Evolutionary conservation across 108 stramenopile species (phyloP).

Genomic region (Schizochytrium sp.): DNA sequence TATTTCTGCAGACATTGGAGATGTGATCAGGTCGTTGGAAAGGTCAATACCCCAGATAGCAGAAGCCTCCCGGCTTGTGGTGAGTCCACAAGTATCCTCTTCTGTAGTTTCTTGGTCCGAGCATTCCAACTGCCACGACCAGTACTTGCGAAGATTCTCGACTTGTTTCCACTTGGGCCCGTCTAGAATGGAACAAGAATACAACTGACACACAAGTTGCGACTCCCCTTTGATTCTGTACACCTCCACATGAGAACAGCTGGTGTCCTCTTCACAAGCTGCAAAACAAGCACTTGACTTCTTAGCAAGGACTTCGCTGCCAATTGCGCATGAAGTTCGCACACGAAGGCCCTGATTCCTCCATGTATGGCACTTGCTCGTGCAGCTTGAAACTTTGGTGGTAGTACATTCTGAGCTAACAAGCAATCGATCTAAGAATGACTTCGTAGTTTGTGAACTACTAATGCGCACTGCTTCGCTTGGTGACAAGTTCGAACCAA

Average conservation of each 20-base stretch:
- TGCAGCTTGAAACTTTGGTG: neutral
- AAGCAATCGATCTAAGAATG: neutral
- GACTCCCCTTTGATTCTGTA: neutral
- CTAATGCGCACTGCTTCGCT: no score
- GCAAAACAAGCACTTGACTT: neutral
- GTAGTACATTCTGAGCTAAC: neutral
- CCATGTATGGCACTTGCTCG: neutral
- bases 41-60: neutral
- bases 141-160: neutral
- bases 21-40: neutral
- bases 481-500: no score
- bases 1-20: neutral
- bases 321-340: neutral
- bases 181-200: conserved; percentile 42
- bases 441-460: no score
- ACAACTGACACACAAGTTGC: neutral
- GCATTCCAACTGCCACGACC: neutral
- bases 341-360: neutral
- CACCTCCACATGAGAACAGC: neutral
- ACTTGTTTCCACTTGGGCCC: neutral
- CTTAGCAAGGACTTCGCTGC: neutral
- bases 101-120: neutral
- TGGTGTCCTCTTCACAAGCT: neutral
- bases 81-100: neutral
- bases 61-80: neutral